A percentile compares a stretch with the other conserved stretches of the same genome.
phyloP scores from a whole-genome alignment of 768 basidiomycete genomes.

The Termitomyces sp. region DNA sequence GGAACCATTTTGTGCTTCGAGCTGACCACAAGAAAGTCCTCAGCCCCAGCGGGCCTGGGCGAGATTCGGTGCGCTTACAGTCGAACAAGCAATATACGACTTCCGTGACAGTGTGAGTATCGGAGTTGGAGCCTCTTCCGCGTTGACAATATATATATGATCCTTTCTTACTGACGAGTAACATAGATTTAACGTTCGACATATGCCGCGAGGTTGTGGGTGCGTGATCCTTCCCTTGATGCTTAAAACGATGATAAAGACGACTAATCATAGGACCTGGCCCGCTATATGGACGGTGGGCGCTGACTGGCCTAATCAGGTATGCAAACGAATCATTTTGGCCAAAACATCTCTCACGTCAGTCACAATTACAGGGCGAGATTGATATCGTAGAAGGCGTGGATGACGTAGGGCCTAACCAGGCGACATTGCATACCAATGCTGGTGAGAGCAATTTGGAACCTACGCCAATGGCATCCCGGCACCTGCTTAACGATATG shows the following conservation, averaged over 20 bases:
- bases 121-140: not conserved
- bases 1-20: constrained; percentile 51
- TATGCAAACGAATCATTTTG: constrained; percentile 2
- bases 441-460: constrained; percentile 41
- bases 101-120: constrained; percentile 46
- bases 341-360: not conserved
- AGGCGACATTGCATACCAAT: constrained; percentile 34
- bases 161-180: not conserved
- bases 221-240: constrained; percentile 20
- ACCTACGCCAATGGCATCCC: constrained; percentile 40
- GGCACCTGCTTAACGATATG: constrained; percentile 8
- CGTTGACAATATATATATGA: not conserved
- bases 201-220: constrained; percentile 64
- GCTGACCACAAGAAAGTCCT: constrained; percentile 49
- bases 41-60: constrained; percentile 46
- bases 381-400: constrained; percentile 44
- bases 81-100: constrained; percentile 53
- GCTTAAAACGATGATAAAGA: not conserved
- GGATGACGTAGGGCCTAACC: constrained; percentile 35
- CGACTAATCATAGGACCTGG: constrained; percentile 31
- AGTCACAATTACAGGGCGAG: constrained; percentile 33
- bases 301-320: constrained; percentile 43
- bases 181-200: constrained; percentile 43
- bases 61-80: constrained; percentile 54
- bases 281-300: constrained; percentile 56